phyloP scores from a whole-genome alignment of 2,329 filamentous ascomycete species.

The Coleophoma cylindrospora region DNA sequence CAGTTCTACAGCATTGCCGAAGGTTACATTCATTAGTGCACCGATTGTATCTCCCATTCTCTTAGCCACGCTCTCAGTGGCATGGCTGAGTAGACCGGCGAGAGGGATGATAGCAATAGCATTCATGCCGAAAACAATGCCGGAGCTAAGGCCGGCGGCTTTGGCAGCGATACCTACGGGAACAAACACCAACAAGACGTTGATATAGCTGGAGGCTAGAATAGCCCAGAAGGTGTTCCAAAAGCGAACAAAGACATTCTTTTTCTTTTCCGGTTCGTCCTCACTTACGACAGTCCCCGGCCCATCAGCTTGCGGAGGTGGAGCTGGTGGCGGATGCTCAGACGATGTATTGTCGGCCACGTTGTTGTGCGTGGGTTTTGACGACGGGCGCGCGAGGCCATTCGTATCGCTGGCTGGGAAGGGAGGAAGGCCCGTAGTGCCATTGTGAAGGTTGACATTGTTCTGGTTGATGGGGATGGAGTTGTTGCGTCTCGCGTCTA shows the following conservation, averaged over 20 bases:
- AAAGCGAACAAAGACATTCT: slow-evolving; percentile 22
- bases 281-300: slow-evolving; percentile 50
- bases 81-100: slow-evolving; percentile 66
- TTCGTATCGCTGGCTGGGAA: slow-evolving; percentile 19
- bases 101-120: slow-evolving; percentile 71
- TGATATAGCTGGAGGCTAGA: slow-evolving; percentile 71
- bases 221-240: slow-evolving; percentile 44
- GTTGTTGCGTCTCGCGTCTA: slow-evolving; percentile 23
- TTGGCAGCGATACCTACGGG: slow-evolving; percentile 69
- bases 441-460: slow-evolving; percentile 11
- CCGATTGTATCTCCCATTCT: slow-evolving; percentile 70
- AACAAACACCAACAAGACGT: slow-evolving; percentile 72
- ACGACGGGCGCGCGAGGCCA: slow-evolving; percentile 17
- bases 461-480: slow-evolving; percentile 11
- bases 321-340: slow-evolving; percentile 31
- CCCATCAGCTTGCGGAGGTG: slow-evolving; percentile 46
- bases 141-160: slow-evolving; percentile 46
- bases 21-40: slow-evolving; percentile 70
- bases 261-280: slow-evolving; percentile 18
- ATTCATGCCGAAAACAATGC: slow-evolving; percentile 68
- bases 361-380: slow-evolving; percentile 23
- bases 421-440: slow-evolving; percentile 14
- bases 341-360: slow-evolving; percentile 29
- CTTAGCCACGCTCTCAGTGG: slow-evolving; percentile 70
- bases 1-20: slow-evolving; percentile 74